phyloP scores from a whole-genome alignment of 768 basidiomycete species.

The Hericium rajendrae region DNA sequence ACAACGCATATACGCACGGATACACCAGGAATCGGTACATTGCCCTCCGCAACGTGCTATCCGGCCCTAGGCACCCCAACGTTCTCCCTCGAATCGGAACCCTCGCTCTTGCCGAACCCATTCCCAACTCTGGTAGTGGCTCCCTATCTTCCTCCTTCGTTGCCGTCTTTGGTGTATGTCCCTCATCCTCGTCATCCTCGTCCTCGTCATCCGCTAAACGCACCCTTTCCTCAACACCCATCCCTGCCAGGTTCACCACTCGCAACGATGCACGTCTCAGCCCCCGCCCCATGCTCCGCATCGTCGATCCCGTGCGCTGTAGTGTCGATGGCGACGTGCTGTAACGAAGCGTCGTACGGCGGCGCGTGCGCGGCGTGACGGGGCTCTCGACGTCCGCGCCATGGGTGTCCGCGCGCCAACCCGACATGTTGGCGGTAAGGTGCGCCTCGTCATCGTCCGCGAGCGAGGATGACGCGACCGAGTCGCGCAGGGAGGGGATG shows the following conservation, averaged over 20 bases:
- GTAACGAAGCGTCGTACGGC: constrained; percentile 39
- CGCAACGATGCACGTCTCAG: constrained; percentile 60
- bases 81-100: constrained; percentile 67
- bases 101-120: constrained; percentile 24
- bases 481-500: constrained; percentile 25
- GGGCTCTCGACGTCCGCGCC: constrained; percentile 34
- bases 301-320: constrained; percentile 47
- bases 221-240: constrained; percentile 50
- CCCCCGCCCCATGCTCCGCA: constrained; percentile 47
- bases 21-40: constrained; percentile 64
- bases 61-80: constrained; percentile 65
- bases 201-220: constrained; percentile 40
- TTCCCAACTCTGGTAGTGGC: constrained; percentile 32
- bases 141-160: constrained; percentile 26
- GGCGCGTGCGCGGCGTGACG: constrained; percentile 24
- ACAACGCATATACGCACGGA: constrained; percentile 41
- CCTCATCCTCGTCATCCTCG: constrained; percentile 19
- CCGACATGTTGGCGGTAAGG: constrained; percentile 46
- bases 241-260: constrained; percentile 70
- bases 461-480: constrained; percentile 25
- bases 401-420: constrained; percentile 15
- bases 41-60: constrained; percentile 49
- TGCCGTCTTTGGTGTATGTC: constrained; percentile 22
- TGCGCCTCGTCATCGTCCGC: constrained; percentile 50
- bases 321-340: constrained; percentile 47